A percentile compares a stretch with the other conserved stretches of the same genome.
These are phyloP conservation scores for Curvularia verruculosa DNA, from an alignment of 2,329 filamentous ascomycete species.

Conservation along the genomic window DNA sequence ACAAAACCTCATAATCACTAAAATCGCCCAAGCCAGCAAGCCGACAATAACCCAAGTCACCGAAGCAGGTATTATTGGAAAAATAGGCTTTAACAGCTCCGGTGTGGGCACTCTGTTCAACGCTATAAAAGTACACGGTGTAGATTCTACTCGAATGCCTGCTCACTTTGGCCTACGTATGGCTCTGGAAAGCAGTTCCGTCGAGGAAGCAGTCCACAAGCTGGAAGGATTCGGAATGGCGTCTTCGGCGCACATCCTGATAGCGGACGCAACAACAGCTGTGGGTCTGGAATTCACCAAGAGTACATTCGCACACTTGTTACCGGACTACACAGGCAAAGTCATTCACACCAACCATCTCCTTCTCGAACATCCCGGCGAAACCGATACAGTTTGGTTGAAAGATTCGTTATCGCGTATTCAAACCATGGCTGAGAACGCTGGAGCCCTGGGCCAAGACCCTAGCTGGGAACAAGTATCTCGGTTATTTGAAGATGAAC, in stretches of 20 bases:
- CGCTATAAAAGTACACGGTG: constrained; percentile 64
- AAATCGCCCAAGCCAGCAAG: constrained; percentile 52
- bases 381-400: constrained; percentile 52
- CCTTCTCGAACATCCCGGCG: constrained; percentile 46
- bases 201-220: constrained; percentile 54
- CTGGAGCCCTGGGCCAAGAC: constrained; percentile 24
- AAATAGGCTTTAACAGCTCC: constrained; percentile 66
- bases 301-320: constrained; percentile 39
- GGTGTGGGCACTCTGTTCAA: constrained; percentile 68
- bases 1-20: constrained; percentile 57
- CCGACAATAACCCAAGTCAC: constrained; percentile 63
- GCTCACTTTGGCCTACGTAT: constrained; percentile 66
- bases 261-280: constrained; percentile 56
- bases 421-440: constrained; percentile 46
- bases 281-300: constrained; percentile 59
- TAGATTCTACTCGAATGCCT: constrained; percentile 60
- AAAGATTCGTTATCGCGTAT: constrained; percentile 50
- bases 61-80: constrained; percentile 67
- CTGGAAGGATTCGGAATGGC: constrained; percentile 58
- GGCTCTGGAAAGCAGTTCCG: constrained; percentile 60
- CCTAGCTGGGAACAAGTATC: constrained; percentile 39
- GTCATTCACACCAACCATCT: constrained; percentile 56
- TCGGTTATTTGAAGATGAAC: constrained; percentile 51
- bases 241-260: constrained; percentile 60
- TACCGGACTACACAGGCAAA: constrained; percentile 41